These are phyloP conservation scores for Sphaerulina populicola DNA, from an alignment of 2,329 filamentous ascomycete species.

Conservation along the genomic window DNA sequence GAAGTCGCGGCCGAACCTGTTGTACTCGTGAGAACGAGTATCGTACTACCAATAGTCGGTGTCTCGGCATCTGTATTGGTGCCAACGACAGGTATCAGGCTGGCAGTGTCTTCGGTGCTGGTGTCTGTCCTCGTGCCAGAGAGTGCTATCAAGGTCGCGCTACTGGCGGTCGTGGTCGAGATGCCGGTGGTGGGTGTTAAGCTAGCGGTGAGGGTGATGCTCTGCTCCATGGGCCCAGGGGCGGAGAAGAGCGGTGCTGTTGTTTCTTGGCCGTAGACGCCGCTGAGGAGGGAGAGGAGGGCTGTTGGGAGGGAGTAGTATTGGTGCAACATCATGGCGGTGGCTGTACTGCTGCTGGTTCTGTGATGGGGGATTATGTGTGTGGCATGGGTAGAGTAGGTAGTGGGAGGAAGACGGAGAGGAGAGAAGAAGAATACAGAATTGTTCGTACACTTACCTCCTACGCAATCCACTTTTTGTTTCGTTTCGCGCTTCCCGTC, in stretches of 20 bases:
- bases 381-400: too few relatives aligned
- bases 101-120: background rate
- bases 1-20: background rate
- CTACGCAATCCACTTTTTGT: too few relatives aligned
- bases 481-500: too few relatives aligned
- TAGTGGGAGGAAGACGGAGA: too few relatives aligned
- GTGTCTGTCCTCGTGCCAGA: background rate
- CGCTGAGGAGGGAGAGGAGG: background rate
- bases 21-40: background rate
- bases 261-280: slow-evolving; percentile 4
- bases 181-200: background rate
- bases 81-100: background rate
- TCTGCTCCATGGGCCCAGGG: slow-evolving; percentile 1
- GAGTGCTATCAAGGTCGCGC: background rate
- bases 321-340: background rate
- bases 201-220: background rate
- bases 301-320: background rate
- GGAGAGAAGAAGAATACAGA: too few relatives aligned
- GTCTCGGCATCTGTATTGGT: background rate
- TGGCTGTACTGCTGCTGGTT: background rate
- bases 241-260: background rate
- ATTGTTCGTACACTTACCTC: too few relatives aligned
- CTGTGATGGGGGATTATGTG: too few relatives aligned
- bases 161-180: background rate
- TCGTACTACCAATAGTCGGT: background rate